These are phyloP conservation scores for Coffea humblotiana DNA, from an alignment of 305 asterid genomes.

Conservation along the genomic window DNA sequence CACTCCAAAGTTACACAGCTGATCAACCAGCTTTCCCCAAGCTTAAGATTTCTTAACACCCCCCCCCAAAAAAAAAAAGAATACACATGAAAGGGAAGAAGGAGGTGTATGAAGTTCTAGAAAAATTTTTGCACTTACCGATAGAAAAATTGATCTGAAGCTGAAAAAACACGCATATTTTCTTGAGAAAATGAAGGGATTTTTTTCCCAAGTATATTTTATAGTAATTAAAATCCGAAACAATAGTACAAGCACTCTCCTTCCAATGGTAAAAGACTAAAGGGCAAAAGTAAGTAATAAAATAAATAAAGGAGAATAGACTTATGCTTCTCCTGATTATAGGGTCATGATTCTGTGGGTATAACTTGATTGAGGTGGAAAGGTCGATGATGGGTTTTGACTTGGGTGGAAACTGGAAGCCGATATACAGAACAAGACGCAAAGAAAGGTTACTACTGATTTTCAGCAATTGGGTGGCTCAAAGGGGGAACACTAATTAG, in stretches of 20 bases:
- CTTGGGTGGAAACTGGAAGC: background rate
- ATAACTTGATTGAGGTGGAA: background rate
- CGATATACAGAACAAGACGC: background rate
- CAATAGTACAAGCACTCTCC: background rate
- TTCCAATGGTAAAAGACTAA: background rate
- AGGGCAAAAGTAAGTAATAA: background rate
- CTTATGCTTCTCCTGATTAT: background rate
- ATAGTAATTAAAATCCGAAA: background rate
- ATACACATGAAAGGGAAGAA: background rate
- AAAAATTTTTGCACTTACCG: background rate
- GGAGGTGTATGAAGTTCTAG: background rate
- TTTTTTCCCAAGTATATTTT: background rate
- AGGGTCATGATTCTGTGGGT: background rate
- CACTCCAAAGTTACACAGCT: background rate
- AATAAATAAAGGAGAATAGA: background rate
- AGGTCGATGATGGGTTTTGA: conserved; percentile 15
- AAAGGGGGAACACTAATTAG: background rate
- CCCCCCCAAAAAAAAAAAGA: too few relatives aligned
- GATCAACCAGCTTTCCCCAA: background rate
- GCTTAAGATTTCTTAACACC: too few relatives aligned
- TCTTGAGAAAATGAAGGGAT: background rate
- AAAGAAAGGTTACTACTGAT: background rate
- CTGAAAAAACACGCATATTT: background rate
- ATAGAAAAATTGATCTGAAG: background rate
- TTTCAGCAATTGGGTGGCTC: conserved; percentile 8